phyloP scores from a whole-genome alignment of 495 filamentous ascomycete species.

The Hypoxylon cercidicola region DNA sequence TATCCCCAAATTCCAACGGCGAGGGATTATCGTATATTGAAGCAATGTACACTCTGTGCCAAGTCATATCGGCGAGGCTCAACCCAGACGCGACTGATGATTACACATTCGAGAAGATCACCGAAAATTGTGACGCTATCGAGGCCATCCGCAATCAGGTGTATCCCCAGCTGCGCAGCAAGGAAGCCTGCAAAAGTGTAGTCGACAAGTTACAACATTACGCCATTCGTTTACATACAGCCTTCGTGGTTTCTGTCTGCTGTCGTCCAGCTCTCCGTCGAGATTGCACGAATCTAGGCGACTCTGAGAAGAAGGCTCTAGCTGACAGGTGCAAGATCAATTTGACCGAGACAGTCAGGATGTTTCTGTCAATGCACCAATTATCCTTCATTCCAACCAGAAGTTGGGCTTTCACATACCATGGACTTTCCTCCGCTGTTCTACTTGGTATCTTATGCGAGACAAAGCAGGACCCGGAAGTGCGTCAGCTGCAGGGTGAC shows the following conservation, averaged over 20 bases:
- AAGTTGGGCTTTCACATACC: constrained; percentile 74
- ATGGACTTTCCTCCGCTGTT: constrained; percentile 71
- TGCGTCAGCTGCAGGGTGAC: constrained; percentile 65
- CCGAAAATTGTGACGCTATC: constrained; percentile 58
- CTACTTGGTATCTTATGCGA: constrained; percentile 73
- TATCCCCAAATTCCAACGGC: constrained; percentile 53
- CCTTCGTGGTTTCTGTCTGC: constrained; percentile 64
- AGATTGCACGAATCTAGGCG: constrained; percentile 51
- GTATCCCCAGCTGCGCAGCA: constrained; percentile 55
- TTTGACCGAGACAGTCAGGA: constrained; percentile 71
- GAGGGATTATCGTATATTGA: constrained; percentile 64
- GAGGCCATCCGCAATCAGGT: constrained; percentile 60
- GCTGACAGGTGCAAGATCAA: constrained; percentile 69
- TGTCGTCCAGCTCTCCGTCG: constrained; percentile 64
- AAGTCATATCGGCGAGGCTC: constrained; percentile 60
- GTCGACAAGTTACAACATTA: constrained; percentile 65
- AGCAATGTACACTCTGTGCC: constrained; percentile 64
- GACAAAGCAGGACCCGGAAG: constrained; percentile 64
- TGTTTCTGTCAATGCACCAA: constrained; percentile 75
- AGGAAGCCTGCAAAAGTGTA: constrained; percentile 64
- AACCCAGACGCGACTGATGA: constrained; percentile 61
- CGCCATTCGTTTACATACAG: constrained; percentile 63
- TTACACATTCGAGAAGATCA: constrained; percentile 58
- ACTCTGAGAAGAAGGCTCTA: constrained; percentile 57
- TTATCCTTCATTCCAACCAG: constrained; percentile 71